phyloP scores from a whole-genome alignment of 805 yeast species.

The Blastobotrys chiropterorum region DNA sequence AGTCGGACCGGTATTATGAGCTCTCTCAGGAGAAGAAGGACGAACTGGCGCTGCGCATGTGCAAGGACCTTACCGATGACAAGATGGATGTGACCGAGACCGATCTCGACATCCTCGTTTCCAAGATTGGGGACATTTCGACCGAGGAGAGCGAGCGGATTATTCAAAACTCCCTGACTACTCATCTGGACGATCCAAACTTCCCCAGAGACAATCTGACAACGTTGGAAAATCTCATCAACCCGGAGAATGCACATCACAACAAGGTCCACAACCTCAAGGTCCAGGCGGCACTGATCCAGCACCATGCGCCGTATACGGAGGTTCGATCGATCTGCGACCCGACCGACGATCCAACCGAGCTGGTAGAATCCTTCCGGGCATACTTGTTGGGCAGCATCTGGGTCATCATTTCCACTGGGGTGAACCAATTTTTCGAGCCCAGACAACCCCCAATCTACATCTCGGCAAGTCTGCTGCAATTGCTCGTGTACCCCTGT shows the following conservation, averaged over 20 bases:
- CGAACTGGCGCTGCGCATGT: slow-evolving; percentile 6
- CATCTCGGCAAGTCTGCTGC: slow-evolving; percentile 45
- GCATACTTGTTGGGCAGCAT: slow-evolving; percentile 34
- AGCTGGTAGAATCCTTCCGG: slow-evolving; percentile 44
- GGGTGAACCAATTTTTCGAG: slow-evolving; percentile 37
- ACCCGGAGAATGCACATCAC: slow-evolving; percentile 4
- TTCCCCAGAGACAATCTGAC: slow-evolving; percentile 35
- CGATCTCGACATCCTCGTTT: slow-evolving; percentile 35
- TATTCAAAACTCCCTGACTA: slow-evolving; percentile 32
- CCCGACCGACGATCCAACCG: slow-evolving; percentile 40
- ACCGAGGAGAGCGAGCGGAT: slow-evolving; percentile 35
- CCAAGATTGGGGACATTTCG: slow-evolving; percentile 33
- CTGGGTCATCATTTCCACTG: slow-evolving; percentile 21
- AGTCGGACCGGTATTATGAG: neutral
- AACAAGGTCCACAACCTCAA: slow-evolving; percentile 22
- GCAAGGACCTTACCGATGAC: slow-evolving; percentile 2
- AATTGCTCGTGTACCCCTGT: slow-evolving; percentile 52
- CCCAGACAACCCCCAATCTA: slow-evolving; percentile 46
- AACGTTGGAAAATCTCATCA: slow-evolving; percentile 25
- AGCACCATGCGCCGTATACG: slow-evolving; percentile 48
- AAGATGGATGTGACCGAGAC: slow-evolving; percentile 13
- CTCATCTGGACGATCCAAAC: slow-evolving; percentile 41
- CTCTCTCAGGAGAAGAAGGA: slow-evolving; percentile 7
- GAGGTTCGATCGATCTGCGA: slow-evolving; percentile 59
- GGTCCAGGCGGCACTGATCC: slow-evolving; percentile 36